Evolutionary conservation across 768 basidiomycete species (phyloP), one percentile per base, ranked within the genome.

Genomic region (Neoboletus subvelutipes): DNA sequence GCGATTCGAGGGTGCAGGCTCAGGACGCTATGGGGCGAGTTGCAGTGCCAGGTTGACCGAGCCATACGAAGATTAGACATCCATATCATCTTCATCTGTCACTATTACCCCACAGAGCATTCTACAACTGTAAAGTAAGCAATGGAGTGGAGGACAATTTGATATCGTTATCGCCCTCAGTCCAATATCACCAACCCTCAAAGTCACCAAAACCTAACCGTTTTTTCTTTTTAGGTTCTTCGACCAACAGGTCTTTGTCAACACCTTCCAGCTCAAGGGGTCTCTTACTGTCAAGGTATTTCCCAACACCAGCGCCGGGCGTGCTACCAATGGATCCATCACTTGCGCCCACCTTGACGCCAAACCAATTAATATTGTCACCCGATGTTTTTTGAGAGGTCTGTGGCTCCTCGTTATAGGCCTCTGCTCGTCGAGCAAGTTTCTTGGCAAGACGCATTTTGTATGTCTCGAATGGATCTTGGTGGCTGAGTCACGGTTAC

Each of bases 391-490:
- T 82, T 43, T 83, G 77, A 42, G 62, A 59, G 52, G 41, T 60
- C 65, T 64, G 73, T 57, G 71, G 66, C 42, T 69, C 57, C 20
- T 72, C 65, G 36, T 54, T 66, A 48, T 64, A 64, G 40, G 72
- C 73, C 43, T 76, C 45, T 26, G 69, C 68, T 39, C 64, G 70
- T 29, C 64, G 61, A 2, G 88, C 86, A 11, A 92, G 80, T 63
- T 89, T 90, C 66, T 89, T 94, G 34, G 83, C 82, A 9, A 93
- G 82, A 15, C 93, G 86, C 24, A 78, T 80, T 68, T 95, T 93
- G 73, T 97, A 98, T 39, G 89, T 88, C 52, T 96, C 90, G 66
- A 97, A 98, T 0, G 97, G 97, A 72, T 99, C 95, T 75, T 94
- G 90, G 66, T 92, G 88, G 52, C 92, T 94, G 66, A 34, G 18